Percentiles rank a stretch among this genome's conserved stretches.
These are phyloP conservation scores for Saitozyma sp. DNA, from an alignment of 768 basidiomycete genomes.

Conservation along the genomic window DNA sequence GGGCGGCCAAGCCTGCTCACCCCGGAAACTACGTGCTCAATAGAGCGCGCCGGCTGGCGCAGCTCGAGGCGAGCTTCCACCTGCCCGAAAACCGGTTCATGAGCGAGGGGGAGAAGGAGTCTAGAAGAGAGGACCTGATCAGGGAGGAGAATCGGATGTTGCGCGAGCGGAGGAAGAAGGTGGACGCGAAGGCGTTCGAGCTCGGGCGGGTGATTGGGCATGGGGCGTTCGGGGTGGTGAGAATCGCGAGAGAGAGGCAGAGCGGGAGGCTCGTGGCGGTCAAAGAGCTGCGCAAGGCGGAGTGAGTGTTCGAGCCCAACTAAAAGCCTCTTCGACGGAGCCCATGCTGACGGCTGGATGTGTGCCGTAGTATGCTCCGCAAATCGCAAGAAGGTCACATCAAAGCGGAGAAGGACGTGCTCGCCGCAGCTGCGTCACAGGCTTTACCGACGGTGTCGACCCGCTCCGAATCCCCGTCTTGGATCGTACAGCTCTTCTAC, in stretches of 20 bases:
- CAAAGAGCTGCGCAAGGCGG: slow-evolving; percentile 61
- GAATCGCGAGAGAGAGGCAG: slow-evolving; percentile 78
- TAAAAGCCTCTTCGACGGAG: slow-evolving; percentile 21
- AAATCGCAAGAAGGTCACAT: slow-evolving; percentile 98
- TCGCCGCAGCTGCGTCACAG: slow-evolving; percentile 74
- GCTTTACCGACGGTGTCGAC: slow-evolving; percentile 10
- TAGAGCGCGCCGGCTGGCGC: slow-evolving; percentile 76
- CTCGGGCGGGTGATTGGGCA: slow-evolving; percentile 93
- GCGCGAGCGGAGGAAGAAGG: slow-evolving; percentile 76
- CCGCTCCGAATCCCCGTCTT: slow-evolving; percentile 68
- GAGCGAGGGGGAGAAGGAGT: slow-evolving; percentile 67
- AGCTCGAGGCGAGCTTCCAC: slow-evolving; percentile 81
- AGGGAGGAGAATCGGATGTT: slow-evolving; percentile 88
- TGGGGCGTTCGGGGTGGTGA: slow-evolving; percentile 95
- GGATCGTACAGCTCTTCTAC: slow-evolving; percentile 92
- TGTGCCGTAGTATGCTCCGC: slow-evolving; percentile 68
- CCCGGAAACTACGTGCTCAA: slow-evolving; percentile 75
- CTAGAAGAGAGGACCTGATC: slow-evolving; percentile 71
- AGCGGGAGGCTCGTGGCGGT: slow-evolving; percentile 85
- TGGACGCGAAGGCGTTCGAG: slow-evolving; percentile 79
- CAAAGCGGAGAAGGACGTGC: slow-evolving; percentile 88
- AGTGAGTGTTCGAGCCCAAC: slow-evolving; percentile 28
- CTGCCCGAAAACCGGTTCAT: slow-evolving; percentile 56
- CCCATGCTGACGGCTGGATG: neutral
- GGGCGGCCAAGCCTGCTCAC: slow-evolving; percentile 65